Conservation (phyloP, 805 yeast species). For the Cyberlindnera americana region DNA sequence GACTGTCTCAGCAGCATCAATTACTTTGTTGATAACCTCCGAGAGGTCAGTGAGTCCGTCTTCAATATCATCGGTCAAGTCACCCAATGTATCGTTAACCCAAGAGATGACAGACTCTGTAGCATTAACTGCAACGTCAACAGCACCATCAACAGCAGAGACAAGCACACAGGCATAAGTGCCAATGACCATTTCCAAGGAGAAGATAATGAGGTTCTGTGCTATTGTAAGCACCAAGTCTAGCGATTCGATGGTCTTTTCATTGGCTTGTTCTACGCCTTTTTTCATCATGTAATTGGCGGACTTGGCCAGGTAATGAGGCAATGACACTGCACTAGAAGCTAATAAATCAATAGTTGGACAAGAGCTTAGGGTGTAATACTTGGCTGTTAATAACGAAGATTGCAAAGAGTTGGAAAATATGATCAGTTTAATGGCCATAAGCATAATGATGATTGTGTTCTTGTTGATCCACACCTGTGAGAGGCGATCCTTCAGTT, state of each 20-base stretch:
- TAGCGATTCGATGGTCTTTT: conserved; percentile 42
- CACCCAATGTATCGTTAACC: conserved; percentile 58
- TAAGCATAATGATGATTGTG: conserved; percentile 51
- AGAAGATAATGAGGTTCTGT: conserved; percentile 57
- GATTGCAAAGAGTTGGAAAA: conserved; percentile 46
- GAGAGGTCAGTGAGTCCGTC: conserved; percentile 63
- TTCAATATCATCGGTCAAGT: conserved; percentile 58
- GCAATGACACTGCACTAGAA: conserved; percentile 40
- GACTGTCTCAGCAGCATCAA: conserved; percentile 48
- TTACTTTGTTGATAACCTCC: conserved; percentile 50
- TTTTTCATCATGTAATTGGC: conserved; percentile 50
- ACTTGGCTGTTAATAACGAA: conserved; percentile 39
- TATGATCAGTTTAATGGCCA: conserved; percentile 56
- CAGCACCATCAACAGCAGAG: conserved; percentile 69
- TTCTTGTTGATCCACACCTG: conserved; percentile 67
- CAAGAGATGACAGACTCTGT: conserved; percentile 57
- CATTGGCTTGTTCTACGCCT: conserved; percentile 45
- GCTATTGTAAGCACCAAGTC: conserved; percentile 49
- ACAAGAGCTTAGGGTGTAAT: conserved; percentile 43
- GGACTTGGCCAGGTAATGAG: conserved; percentile 52
- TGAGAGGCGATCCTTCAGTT: conserved; percentile 49
- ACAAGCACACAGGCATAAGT: conserved; percentile 82
- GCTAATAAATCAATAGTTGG: conserved; percentile 38
- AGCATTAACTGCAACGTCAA: conserved; percentile 68
- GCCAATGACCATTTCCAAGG: conserved; percentile 72